Percentiles rank a stretch among this genome's conserved stretches.
Conservation (phyloP, 768 basidiomycete genomes). For the Galerina sulciceps region DNA sequence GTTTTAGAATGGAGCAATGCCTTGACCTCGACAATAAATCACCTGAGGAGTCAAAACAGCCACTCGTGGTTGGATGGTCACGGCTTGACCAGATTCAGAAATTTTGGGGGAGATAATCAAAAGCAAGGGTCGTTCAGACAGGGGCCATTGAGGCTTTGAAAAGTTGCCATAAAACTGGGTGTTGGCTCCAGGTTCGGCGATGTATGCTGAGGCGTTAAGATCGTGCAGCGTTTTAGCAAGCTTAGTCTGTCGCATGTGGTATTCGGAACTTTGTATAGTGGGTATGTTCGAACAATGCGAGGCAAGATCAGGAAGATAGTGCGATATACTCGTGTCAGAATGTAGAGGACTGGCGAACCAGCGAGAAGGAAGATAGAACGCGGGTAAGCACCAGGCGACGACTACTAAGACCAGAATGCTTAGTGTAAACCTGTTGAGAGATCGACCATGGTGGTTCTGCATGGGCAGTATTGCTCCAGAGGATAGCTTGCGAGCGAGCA, state of each 20-base stretch:
- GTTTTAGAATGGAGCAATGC: neutral
- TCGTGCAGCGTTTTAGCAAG: slow-evolving; percentile 54
- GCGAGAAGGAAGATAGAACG: neutral
- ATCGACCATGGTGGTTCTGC: neutral
- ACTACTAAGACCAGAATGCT: neutral
- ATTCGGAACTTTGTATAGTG: slow-evolving; percentile 53
- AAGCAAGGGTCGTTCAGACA: slow-evolving; percentile 81
- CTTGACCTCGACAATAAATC: neutral
- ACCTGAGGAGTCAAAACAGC: slow-evolving; percentile 70
- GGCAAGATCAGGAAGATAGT: slow-evolving; percentile 9
- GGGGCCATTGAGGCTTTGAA: slow-evolving; percentile 60
- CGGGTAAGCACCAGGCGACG: neutral
- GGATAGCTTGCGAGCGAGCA: neutral
- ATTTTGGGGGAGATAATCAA: slow-evolving; percentile 59
- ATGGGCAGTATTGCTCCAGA: neutral
- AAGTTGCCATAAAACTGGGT: slow-evolving; percentile 78
- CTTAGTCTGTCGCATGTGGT: slow-evolving; percentile 52
- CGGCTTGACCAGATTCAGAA: neutral
- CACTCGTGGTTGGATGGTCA: slow-evolving; percentile 39
- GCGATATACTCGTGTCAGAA: neutral
- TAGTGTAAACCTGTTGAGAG: neutral
- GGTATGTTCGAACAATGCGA: slow-evolving; percentile 50
- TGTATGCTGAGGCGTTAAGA: slow-evolving; percentile 67
- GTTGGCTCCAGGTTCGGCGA: slow-evolving; percentile 79
- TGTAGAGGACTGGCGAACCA: neutral